Conservation (phyloP, 306 rosid species). For the Dryas octopetala region DNA sequence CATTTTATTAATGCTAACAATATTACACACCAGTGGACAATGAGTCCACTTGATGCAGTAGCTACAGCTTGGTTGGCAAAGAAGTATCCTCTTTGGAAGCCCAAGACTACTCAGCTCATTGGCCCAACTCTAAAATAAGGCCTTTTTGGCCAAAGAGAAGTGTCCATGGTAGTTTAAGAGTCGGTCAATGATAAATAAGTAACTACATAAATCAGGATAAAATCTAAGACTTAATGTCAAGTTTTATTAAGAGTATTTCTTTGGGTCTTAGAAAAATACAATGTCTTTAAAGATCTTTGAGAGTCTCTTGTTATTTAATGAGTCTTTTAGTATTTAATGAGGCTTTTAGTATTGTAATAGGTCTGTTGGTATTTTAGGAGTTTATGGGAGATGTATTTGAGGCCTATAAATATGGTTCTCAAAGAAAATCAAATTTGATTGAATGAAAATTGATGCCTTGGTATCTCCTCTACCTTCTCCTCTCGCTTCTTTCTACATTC, state of each 20-base stretch:
- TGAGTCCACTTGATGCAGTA: too few relatives aligned
- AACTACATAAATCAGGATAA: not conserved
- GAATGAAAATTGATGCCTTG: not conserved
- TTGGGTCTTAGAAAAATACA: not conserved
- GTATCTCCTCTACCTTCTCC: too few relatives aligned
- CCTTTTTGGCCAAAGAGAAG: not conserved
- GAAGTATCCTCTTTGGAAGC: not conserved
- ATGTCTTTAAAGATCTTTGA: too few relatives aligned
- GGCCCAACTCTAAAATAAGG: not conserved
- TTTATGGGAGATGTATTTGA: not conserved
- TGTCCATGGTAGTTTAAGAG: not conserved
- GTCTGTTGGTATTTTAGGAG: not conserved
- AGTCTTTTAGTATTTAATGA: not conserved
- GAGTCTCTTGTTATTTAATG: too few relatives aligned
- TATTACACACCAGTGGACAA: too few relatives aligned
- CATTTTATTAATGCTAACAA: too few relatives aligned
- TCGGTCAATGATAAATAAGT: not conserved
- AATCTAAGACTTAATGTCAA: not conserved
- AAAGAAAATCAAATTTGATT: not conserved
- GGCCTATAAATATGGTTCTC: not conserved
- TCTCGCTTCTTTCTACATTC: too few relatives aligned
- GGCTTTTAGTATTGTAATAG: not conserved
- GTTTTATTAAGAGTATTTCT: not conserved
- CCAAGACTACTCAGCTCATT: not conserved
- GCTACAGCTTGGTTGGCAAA: not conserved